Percentiles rank a stretch among this genome's conserved stretches.
Evolutionary conservation across 805 yeast species (phyloP).

Genomic region (Hemisphaericaspora nanyangensis): DNA sequence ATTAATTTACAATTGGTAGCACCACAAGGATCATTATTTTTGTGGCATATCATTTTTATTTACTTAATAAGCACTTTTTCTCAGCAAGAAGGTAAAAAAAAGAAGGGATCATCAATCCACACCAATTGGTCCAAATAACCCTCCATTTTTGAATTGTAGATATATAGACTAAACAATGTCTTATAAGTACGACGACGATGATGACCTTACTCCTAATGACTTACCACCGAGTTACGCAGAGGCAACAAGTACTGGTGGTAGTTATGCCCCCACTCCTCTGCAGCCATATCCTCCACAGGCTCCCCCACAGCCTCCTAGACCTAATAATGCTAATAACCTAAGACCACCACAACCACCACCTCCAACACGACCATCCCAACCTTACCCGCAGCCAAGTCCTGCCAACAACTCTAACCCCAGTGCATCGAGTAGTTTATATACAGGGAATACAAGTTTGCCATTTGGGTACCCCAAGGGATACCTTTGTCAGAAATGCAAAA

Average conservation of each 20-base stretch:
- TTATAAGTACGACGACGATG: too few species aligned
- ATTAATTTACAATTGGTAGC: too few species aligned
- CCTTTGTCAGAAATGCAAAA: constrained; percentile 65
- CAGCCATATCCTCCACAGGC: constrained; percentile 5
- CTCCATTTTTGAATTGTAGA: too few species aligned
- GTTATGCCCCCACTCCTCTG: constrained; percentile 1
- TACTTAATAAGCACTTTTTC: too few species aligned
- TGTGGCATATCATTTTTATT: too few species aligned
- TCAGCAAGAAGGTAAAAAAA: too few species aligned
- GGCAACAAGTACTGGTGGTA: constrained; percentile 21
- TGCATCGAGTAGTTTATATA: constrained; percentile 30
- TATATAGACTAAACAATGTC: too few species aligned
- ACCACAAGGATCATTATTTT: too few species aligned
- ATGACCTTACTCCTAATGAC: constrained; percentile 11
- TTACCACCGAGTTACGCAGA: constrained; percentile 50
- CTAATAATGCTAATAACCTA: neutral
- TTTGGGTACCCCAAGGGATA: constrained; percentile 64
- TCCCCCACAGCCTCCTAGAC: constrained; percentile 4
- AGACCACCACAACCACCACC: constrained; percentile 2
- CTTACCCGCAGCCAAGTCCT: constrained; percentile 9
- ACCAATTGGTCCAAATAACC: too few species aligned
- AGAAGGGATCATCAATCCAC: too few species aligned
- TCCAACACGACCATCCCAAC: constrained; percentile 6
- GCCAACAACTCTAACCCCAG: constrained; percentile 1
- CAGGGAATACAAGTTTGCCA: constrained; percentile 50